These are phyloP conservation scores for Neurospora sp. DNA, from an alignment of 495 filamentous ascomycete genomes.

Conservation along the genomic window DNA sequence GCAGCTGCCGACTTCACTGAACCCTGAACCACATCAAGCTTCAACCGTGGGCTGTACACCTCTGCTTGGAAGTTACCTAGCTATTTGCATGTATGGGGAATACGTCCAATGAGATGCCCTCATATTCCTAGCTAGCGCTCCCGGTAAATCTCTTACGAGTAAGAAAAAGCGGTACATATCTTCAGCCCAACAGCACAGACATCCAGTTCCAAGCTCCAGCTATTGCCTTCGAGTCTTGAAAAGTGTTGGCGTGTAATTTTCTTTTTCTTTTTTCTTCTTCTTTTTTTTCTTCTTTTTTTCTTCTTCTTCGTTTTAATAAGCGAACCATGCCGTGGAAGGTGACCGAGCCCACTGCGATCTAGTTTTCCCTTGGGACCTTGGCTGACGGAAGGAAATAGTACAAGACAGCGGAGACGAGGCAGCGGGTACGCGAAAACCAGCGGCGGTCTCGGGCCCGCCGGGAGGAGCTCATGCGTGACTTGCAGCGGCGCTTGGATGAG, in stretches of 20 bases:
- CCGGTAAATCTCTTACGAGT: no score
- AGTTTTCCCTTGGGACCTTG: neutral
- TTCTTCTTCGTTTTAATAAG: neutral
- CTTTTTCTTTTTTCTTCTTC: neutral
- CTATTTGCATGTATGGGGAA: no score
- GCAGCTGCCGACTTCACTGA: neutral
- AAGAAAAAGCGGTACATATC: neutral
- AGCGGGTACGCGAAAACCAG: constrained; percentile 48
- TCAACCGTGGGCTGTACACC: neutral
- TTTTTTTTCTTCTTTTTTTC: neutral
- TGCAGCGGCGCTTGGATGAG: constrained; percentile 43
- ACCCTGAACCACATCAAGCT: neutral
- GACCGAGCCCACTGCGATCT: neutral
- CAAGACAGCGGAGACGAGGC: neutral
- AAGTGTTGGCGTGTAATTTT: neutral
- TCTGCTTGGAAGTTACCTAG: no score
- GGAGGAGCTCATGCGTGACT: constrained; percentile 50
- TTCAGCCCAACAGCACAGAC: neutral
- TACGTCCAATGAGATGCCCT: no score
- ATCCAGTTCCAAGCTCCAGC: neutral
- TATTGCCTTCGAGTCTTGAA: neutral
- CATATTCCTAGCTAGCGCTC: no score
- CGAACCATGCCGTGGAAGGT: neutral
- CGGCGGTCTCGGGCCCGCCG: constrained; percentile 55
- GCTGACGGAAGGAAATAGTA: neutral